Evolutionary conservation across 345 rosid species (phyloP), one percentile per base, ranked within the genome.

Genomic region (Citrus medica): DNA sequence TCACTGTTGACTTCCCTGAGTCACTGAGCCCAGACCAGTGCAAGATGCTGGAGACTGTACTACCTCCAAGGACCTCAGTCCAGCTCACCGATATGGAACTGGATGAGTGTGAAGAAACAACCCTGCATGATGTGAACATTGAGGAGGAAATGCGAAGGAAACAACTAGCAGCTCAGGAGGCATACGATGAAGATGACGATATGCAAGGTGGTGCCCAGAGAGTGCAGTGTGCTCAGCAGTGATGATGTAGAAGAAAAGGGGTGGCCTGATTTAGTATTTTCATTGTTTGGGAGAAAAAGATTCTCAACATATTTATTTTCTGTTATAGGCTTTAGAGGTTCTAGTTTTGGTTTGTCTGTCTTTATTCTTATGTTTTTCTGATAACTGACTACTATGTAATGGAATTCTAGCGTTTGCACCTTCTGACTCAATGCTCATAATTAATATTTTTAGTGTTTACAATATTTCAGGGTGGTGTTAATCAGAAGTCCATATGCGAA

Each of bases 51-150:
- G 92, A 89, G 83, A 67, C 88, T 59, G 76, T 86, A 51, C 87
- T 93, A 7, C 91, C 90, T 9, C 82, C 85, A 3, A 87, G 86
- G 74, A 59, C 86, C 7, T 84, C 89, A 13, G 81, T 67, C 3
- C 89, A 87, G 75, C 79, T 91, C 64, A 87, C 87, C 0, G 92
- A 88, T 38, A 90, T 88, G 93, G 96, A 93, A 79, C 80, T 91
- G 68, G 96, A 91, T 71, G 93, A 90, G 56, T 91, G 98, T 2
- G 98, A 93, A 69, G 98, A 91, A 83, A 90, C 98, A 2, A 91
- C 89, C 0, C 51, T 91, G 73, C 96, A 90, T 7, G 90, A 88
- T 73, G 92, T 91, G 27, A 90, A 93, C 82, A 85, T 85, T 1
- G 92, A 90, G 73, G 93, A 85, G 38, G 96, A 91, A 82, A 90